A percentile compares a stretch with the other conserved stretches of the same genome.
Conservation (phyloP, 768 basidiomycete genomes). For the Termitomyces sp. region DNA sequence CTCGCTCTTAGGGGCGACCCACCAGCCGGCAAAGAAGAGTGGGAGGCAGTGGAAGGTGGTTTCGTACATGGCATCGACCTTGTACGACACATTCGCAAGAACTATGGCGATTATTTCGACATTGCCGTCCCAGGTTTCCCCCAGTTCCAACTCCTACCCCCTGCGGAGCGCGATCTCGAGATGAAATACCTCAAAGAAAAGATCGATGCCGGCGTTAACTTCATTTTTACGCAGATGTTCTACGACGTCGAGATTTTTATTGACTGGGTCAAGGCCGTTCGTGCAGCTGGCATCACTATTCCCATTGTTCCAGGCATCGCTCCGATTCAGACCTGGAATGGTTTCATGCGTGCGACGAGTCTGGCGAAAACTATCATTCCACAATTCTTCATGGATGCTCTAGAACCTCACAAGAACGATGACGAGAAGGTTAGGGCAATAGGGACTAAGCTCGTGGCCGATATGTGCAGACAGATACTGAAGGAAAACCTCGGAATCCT, state of each 20-base stretch:
- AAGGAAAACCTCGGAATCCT: constrained; percentile 77
- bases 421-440: constrained; percentile 91
- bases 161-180: constrained; percentile 74
- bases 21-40: constrained; percentile 82
- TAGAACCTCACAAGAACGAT: constrained; percentile 87
- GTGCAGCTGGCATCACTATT: constrained; percentile 82
- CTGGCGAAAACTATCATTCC: constrained; percentile 82
- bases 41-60: constrained; percentile 90
- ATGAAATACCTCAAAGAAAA: constrained; percentile 88
- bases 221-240: constrained; percentile 99
- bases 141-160: constrained; percentile 71
- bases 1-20: constrained; percentile 94
- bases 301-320: constrained; percentile 94
- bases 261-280: constrained; percentile 81
- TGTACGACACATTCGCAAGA: constrained; percentile 78
- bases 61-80: constrained; percentile 92
- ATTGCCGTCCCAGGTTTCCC: constrained; percentile 95
- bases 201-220: constrained; percentile 83
- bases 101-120: constrained; percentile 92
- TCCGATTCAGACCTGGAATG: constrained; percentile 96
- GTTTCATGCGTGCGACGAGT: constrained; percentile 81
- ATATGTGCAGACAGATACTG: constrained; percentile 90
- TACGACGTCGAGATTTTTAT: constrained; percentile 93
- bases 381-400: constrained; percentile 64
- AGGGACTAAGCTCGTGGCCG: constrained; percentile 92